A percentile compares a stretch with the other conserved stretches of the same genome.
Evolutionary conservation across 306 rosid species (phyloP).

Genomic region (Fagus sylvatica): DNA sequence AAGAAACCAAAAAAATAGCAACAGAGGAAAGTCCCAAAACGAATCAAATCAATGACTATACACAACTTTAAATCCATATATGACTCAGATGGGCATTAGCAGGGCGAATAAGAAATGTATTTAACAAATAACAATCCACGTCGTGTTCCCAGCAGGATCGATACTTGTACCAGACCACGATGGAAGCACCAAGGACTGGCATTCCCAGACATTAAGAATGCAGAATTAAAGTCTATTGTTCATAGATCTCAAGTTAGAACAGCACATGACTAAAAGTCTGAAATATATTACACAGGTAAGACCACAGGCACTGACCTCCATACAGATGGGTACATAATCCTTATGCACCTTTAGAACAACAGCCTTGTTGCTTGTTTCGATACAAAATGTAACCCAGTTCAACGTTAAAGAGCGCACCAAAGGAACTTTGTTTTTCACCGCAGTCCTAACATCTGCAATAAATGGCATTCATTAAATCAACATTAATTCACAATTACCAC

Average conservation of each 20-base stretch:
- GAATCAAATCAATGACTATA: not conserved
- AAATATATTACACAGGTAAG: not conserved
- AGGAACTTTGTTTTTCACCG: conserved; percentile 94
- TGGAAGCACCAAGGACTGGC: not conserved
- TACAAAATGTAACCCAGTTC: conserved; percentile 90
- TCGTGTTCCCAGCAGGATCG: not conserved
- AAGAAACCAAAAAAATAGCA: not conserved
- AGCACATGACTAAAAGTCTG: not conserved
- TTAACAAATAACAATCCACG: conserved; percentile 11
- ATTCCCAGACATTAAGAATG: not conserved
- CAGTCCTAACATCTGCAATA: conserved; percentile 75
- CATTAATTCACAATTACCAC: conserved; percentile 15
- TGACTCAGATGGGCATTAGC: conserved; percentile 8
- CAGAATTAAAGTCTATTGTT: not conserved
- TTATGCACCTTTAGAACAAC: conserved; percentile 77
- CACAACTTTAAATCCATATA: not conserved
- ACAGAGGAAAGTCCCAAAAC: not conserved
- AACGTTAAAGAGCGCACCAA: conserved; percentile 87
- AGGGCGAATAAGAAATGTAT: not conserved
- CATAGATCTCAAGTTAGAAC: not conserved
- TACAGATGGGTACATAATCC: conserved; percentile 94
- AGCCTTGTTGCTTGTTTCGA: conserved; percentile 85
- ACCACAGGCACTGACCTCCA: conserved; percentile 77
- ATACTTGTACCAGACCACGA: not conserved
- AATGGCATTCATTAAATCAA: conserved; percentile 27